These are phyloP conservation scores for Oryza meridionalis DNA, from an alignment of 176 grass and related monocot genomes.

Conservation along the genomic window DNA sequence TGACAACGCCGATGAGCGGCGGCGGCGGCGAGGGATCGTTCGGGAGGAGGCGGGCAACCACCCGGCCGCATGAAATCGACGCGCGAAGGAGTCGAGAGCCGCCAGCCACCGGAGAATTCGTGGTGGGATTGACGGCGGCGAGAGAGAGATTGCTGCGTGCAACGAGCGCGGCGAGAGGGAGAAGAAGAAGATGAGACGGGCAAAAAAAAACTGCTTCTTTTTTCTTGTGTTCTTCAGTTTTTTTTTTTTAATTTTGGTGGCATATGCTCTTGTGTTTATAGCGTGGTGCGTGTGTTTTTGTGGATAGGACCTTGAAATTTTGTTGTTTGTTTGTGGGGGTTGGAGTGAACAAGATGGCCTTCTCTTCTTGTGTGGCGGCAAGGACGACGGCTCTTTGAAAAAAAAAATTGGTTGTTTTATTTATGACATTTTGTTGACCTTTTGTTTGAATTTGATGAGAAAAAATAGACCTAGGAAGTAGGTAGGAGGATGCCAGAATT, in stretches of 20 bases:
- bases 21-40: not conserved
- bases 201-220: not conserved
- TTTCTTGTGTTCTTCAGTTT: not conserved
- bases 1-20: not conserved
- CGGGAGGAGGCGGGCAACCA: not conserved
- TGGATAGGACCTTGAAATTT: not conserved
- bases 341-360: slow-evolving; percentile 25
- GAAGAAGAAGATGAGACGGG: not conserved
- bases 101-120: slow-evolving; percentile 1
- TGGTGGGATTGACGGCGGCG: not conserved
- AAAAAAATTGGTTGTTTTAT: not conserved
- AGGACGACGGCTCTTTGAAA: slow-evolving; percentile 18
- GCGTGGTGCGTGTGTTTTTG: not conserved
- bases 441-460: not conserved
- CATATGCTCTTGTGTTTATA: slow-evolving; percentile 31
- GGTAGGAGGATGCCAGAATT: not conserved
- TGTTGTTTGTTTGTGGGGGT: not conserved
- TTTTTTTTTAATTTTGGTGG: not conserved
- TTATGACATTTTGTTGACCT: not conserved
- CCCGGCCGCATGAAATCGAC: not conserved
- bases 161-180: slow-evolving; percentile 29
- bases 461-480: not conserved
- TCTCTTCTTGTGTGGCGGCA: slow-evolving; percentile 28
- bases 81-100: not conserved
- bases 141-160: not conserved